Percentiles rank a stretch among this genome's conserved stretches.
Conservation (phyloP, 495 filamentous ascomycete species). For the Evernia prunastri region DNA sequence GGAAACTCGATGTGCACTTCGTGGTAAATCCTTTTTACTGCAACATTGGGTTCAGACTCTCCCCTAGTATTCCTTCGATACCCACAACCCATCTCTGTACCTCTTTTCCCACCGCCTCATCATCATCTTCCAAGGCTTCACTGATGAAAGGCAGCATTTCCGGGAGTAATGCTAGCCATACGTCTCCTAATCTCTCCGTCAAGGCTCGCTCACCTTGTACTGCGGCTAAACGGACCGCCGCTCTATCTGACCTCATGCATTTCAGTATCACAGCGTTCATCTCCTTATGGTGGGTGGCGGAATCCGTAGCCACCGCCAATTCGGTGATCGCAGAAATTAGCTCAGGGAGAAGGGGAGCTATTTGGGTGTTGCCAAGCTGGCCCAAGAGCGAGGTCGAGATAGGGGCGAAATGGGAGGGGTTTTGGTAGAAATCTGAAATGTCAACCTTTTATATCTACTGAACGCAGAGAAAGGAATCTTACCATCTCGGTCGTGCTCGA, state of each 20-base stretch:
- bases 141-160: constrained; percentile 94
- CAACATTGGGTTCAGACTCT: constrained; percentile 84
- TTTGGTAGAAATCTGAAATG: constrained; percentile 71
- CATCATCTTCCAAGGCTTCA: constrained; percentile 91
- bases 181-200: constrained; percentile 73
- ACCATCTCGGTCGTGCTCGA: constrained; percentile 73
- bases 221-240: constrained; percentile 64
- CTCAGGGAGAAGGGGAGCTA: constrained; percentile 39
- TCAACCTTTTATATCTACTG: constrained; percentile 14
- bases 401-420: constrained; percentile 70
- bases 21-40: constrained; percentile 41
- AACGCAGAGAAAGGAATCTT: constrained; percentile 14
- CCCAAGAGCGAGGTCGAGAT: constrained; percentile 61
- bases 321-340: constrained; percentile 59
- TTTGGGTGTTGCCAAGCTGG: constrained; percentile 57
- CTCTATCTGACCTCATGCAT: constrained; percentile 62
- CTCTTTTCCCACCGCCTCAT: constrained; percentile 84
- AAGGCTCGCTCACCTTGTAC: constrained; percentile 72
- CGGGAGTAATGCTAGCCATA: constrained; percentile 82
- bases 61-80: constrained; percentile 81
- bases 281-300: constrained; percentile 80
- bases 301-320: constrained; percentile 67
- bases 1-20: background rate
- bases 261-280: constrained; percentile 70
- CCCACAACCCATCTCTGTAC: constrained; percentile 76